Conservation (phyloP, 768 basidiomycete genomes). For the Hygrophorus pudorinus region DNA sequence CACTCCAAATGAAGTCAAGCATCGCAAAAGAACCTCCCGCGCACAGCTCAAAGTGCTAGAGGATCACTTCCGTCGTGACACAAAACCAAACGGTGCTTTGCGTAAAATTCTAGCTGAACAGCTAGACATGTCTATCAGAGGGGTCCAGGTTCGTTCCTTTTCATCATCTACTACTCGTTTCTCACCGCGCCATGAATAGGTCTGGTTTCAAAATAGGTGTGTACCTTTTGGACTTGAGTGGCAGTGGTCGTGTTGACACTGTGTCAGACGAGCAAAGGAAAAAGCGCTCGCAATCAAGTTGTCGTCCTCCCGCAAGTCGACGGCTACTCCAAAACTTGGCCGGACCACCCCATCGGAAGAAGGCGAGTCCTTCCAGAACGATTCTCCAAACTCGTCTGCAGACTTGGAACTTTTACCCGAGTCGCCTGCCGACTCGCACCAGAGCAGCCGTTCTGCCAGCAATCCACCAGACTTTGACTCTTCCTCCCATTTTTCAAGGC, state of each 20-base stretch:
- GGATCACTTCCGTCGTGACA: conserved; percentile 74
- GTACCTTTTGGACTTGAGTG: too few species aligned
- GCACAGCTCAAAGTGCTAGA: conserved; percentile 87
- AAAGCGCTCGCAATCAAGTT: conserved; percentile 55
- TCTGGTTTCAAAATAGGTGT: conserved; percentile 87
- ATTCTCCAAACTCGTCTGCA: conserved; percentile 1
- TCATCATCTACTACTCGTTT: conserved; percentile 3
- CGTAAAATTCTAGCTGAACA: conserved; percentile 73
- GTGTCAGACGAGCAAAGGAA: conserved; percentile 78
- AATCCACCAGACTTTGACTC: conserved; percentile 2
- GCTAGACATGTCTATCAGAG: conserved; percentile 86
- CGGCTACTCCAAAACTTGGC: conserved; percentile 9
- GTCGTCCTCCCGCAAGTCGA: conserved; percentile 24
- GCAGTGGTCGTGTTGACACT: too few species aligned
- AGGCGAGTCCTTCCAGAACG: conserved; percentile 12
- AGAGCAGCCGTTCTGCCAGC: conserved; percentile 5
- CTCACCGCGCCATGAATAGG: conserved; percentile 33
- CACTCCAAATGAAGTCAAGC: conserved; percentile 89
- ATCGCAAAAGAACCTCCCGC: conserved; percentile 81
- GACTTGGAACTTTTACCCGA: conserved; percentile 3
- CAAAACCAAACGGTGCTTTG: conserved; percentile 79
- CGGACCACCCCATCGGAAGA: conserved; percentile 13
- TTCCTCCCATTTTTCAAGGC: conserved; percentile 2
- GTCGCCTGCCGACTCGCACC: conserved; percentile 9
- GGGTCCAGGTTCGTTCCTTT: conserved; percentile 66